Conservation (phyloP, 306 rosid species). For the Cicer judaicum region DNA sequence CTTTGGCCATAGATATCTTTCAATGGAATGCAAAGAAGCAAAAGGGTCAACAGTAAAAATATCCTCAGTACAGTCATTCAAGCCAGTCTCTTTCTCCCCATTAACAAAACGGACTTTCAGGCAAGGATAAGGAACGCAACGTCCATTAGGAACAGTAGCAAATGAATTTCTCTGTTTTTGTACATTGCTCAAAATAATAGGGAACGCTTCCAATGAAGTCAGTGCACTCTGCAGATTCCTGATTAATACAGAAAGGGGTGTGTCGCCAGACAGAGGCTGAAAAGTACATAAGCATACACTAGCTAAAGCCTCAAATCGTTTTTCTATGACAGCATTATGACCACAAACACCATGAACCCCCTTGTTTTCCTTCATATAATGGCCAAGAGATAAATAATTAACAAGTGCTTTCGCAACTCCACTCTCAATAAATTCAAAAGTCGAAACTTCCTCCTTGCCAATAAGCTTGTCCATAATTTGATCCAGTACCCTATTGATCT, state of each 20-base stretch:
- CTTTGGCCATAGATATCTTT: constrained; percentile 79
- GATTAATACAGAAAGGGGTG: constrained; percentile 62
- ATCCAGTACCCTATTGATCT: constrained; percentile 54
- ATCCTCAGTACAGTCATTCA: constrained; percentile 65
- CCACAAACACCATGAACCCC: constrained; percentile 45
- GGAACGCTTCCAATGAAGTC: constrained; percentile 85
- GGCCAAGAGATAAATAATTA: constrained; percentile 73
- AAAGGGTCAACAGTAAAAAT: constrained; percentile 78
- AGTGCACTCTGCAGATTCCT: constrained; percentile 77
- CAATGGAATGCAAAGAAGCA: constrained; percentile 74
- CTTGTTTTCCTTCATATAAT: constrained; percentile 53
- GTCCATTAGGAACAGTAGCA: constrained; percentile 73
- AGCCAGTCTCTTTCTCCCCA: constrained; percentile 73
- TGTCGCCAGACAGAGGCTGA: constrained; percentile 53
- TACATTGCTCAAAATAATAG: constrained; percentile 71
- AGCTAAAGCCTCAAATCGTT: constrained; percentile 81
- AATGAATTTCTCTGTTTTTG: constrained; percentile 64
- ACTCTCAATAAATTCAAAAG: constrained; percentile 96
- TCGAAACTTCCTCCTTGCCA: constrained; percentile 86
- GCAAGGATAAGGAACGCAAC: constrained; percentile 68
- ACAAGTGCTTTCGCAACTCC: constrained; percentile 81
- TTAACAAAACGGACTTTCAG: constrained; percentile 73
- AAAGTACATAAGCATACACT: constrained; percentile 60
- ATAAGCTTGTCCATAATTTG: constrained; percentile 73
- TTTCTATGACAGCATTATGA: constrained; percentile 58